These are phyloP conservation scores for Suillus americanus DNA, from an alignment of 768 basidiomycete species.

Conservation along the genomic window DNA sequence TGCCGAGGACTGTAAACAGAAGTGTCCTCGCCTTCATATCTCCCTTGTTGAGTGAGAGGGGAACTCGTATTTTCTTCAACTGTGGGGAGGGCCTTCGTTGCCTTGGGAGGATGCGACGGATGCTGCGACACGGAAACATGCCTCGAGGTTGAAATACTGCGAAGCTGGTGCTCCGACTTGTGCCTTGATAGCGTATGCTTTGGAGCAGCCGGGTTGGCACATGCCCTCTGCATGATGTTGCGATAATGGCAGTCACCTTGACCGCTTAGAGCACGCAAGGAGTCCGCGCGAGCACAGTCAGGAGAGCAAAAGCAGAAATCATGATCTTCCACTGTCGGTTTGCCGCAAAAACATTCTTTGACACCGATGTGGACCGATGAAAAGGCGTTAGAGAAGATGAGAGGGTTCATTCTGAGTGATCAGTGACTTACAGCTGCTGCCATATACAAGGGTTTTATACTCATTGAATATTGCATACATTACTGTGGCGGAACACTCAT, in stretches of 20 bases:
- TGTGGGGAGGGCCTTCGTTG: slow-evolving; percentile 12
- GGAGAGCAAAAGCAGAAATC: slow-evolving; percentile 31
- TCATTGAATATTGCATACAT: not conserved
- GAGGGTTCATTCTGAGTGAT: not conserved
- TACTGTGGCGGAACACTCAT: not conserved
- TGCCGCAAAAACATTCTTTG: slow-evolving; percentile 27
- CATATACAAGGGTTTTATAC: not conserved
- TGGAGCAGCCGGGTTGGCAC: slow-evolving; percentile 5
- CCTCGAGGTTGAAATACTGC: not conserved
- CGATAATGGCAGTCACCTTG: slow-evolving; percentile 26
- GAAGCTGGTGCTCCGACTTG: slow-evolving; percentile 13
- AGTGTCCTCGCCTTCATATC: slow-evolving; percentile 3
- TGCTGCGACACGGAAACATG: not conserved
- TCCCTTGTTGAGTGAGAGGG: slow-evolving; percentile 8
- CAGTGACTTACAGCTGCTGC: not conserved
- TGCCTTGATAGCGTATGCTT: slow-evolving; percentile 11
- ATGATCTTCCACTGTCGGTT: slow-evolving; percentile 20
- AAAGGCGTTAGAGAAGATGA: slow-evolving; percentile 5
- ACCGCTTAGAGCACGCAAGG: slow-evolving; percentile 24
- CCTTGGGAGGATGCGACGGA: not conserved
- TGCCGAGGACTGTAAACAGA: slow-evolving; percentile 2
- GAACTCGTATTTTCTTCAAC: slow-evolving; percentile 20
- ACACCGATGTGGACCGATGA: slow-evolving; percentile 11
- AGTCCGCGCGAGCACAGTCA: slow-evolving; percentile 26
- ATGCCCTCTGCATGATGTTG: slow-evolving; percentile 17